Conservation (phyloP, 2,329 filamentous ascomycete species). For the Arthrobotrys conoides region DNA sequence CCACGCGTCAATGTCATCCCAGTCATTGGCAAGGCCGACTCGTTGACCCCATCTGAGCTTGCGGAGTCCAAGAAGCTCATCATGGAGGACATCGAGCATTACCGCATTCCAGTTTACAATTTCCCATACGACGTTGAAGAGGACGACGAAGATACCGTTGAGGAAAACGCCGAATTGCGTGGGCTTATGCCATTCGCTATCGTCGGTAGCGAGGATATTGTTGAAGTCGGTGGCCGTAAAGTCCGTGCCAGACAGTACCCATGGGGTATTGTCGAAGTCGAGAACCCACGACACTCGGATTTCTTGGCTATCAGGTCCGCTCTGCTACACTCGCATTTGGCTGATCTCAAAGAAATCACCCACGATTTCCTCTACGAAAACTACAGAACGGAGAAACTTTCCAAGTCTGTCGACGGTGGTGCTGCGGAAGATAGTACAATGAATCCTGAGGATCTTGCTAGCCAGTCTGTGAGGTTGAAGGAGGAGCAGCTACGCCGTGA, state of each 20-base stretch:
- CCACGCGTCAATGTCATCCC: constrained; percentile 99
- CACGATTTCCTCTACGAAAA: constrained; percentile 99
- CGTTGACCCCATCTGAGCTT: constrained; percentile 93
- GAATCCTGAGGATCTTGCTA: constrained; percentile 97
- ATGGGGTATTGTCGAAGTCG: constrained; percentile 98
- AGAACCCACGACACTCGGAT: constrained; percentile 98
- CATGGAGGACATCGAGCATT: constrained; percentile 99
- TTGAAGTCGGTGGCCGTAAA: constrained; percentile 92
- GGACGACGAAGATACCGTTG: constrained; percentile 98
- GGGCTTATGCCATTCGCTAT: constrained; percentile 99
- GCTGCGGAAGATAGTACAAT: constrained; percentile 88
- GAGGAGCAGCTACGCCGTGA: constrained; percentile 98
- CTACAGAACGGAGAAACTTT: constrained; percentile 99
- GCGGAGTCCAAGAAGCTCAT: constrained; percentile 99
- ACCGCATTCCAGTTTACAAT: constrained; percentile 99
- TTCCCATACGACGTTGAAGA: constrained; percentile 99
- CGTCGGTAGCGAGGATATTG: constrained; percentile 93
- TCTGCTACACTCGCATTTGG: constrained; percentile 95
- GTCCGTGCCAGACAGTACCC: constrained; percentile 97
- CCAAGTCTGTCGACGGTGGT: constrained; percentile 97
- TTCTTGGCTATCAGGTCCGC: constrained; percentile 98
- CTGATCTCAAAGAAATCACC: constrained; percentile 98
- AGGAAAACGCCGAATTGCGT: constrained; percentile 97
- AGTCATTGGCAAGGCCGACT: constrained; percentile 98
- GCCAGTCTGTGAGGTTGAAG: constrained; percentile 98